These are phyloP conservation scores for Pythium diclinum DNA, from an alignment of 352 stramenopile species.

Conservation along the genomic window DNA sequence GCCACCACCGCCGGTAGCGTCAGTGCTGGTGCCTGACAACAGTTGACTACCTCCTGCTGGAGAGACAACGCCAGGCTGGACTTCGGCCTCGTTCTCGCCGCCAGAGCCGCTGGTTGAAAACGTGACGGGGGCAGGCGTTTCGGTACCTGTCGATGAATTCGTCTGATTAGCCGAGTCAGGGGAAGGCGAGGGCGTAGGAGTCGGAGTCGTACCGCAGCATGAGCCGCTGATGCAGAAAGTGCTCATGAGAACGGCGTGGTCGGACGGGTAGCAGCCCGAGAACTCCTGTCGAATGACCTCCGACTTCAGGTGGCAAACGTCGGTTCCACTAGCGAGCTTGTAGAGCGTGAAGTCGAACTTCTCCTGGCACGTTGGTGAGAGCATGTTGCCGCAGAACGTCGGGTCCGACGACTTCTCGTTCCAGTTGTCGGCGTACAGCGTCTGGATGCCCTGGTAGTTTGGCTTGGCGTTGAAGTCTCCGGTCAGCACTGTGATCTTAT, in stretches of 20 bases:
- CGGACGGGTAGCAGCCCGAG: conserved; percentile 68
- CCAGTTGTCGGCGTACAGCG: conserved; percentile 48
- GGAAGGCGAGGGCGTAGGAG: background rate
- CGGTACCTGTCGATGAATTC: background rate
- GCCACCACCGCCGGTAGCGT: background rate
- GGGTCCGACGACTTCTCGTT: conserved; percentile 44
- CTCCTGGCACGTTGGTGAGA: conserved; percentile 48
- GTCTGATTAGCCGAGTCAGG: background rate
- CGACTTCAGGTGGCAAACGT: conserved; percentile 48
- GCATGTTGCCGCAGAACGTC: conserved; percentile 72
- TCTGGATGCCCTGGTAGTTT: conserved; percentile 63
- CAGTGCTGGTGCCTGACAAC: background rate
- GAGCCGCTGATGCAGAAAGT: conserved; percentile 55
- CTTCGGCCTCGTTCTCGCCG: conserved; percentile 14
- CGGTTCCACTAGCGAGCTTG: conserved; percentile 31
- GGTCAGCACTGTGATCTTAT: conserved; percentile 62
- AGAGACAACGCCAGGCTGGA: conserved; percentile 15
- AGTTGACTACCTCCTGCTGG: background rate
- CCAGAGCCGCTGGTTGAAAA: background rate
- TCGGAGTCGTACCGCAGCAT: conserved; percentile 37
- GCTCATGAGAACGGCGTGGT: conserved; percentile 60
- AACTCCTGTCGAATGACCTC: conserved; percentile 64
- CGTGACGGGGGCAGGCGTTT: background rate
- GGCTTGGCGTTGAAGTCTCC: conserved; percentile 74
- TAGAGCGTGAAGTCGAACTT: conserved; percentile 75